Percentiles rank a stretch among this genome's conserved stretches.
phyloP scores from a whole-genome alignment of 2,329 filamentous ascomycete species.

The Fusarium poae region DNA sequence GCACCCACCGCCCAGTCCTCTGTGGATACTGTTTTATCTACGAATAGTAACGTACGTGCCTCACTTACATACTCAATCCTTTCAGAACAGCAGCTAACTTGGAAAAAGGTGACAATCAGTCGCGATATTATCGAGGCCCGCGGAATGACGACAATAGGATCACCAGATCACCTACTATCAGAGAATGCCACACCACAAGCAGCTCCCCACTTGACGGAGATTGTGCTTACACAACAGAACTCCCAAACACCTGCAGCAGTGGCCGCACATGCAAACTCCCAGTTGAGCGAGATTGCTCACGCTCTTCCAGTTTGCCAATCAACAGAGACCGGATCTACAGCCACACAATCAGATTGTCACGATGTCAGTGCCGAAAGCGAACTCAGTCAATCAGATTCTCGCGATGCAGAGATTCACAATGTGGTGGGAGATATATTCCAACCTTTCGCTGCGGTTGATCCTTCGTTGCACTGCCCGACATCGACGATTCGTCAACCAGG shows the following conservation, averaged over 20 bases:
- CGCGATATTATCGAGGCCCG: constrained; percentile 13
- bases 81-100: constrained; percentile 38
- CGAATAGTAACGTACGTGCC: constrained; percentile 39
- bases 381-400: constrained; percentile 14
- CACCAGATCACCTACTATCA: constrained; percentile 8
- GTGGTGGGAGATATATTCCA: constrained; percentile 20
- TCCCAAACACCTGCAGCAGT: neutral
- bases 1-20: constrained; percentile 14
- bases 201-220: neutral
- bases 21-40: constrained; percentile 5
- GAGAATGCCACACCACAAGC: constrained; percentile 9
- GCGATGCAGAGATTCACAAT: constrained; percentile 30
- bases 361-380: constrained; percentile 11
- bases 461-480: constrained; percentile 10
- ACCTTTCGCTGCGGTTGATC: constrained; percentile 11
- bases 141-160: constrained; percentile 12
- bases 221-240: neutral
- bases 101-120: constrained; percentile 42
- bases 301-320: neutral
- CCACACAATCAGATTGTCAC: neutral
- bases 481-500: constrained; percentile 3
- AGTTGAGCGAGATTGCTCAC: neutral
- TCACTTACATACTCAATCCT: neutral
- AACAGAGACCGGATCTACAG: neutral
- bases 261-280: neutral